Conservation (phyloP, 306 rosid species). For the Casuarina cunninghamiana region DNA sequence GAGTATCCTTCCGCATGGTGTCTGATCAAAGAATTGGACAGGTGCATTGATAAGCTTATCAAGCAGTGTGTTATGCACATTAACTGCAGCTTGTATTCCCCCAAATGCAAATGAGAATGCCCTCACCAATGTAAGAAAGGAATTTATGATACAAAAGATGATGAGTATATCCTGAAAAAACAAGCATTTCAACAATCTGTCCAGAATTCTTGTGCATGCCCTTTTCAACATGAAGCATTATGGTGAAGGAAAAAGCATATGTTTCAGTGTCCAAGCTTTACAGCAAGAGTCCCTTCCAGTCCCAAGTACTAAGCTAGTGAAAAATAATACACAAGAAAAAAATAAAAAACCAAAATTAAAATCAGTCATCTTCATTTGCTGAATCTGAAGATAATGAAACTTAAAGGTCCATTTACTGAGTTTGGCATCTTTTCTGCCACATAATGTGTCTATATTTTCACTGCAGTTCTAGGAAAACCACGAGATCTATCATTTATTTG, state of each 20-base stretch:
- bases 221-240: not conserved
- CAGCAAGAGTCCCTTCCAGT: not conserved
- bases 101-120: slow-evolving; percentile 97
- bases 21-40: slow-evolving; percentile 81
- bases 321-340: not conserved
- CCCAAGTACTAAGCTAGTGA: not conserved
- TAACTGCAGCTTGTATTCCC: slow-evolving; percentile 83
- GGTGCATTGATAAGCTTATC: slow-evolving; percentile 77
- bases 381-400: not conserved
- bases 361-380: not conserved
- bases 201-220: no score
- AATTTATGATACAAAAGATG: slow-evolving; percentile 76
- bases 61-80: slow-evolving; percentile 76
- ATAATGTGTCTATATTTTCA: not conserved
- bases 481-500: not conserved
- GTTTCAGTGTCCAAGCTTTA: not conserved
- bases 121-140: slow-evolving; percentile 85
- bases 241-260: not conserved
- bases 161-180: slow-evolving; percentile 68
- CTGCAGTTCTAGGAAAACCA: not conserved
- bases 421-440: not conserved
- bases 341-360: not conserved
- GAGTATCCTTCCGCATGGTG: slow-evolving; percentile 86
- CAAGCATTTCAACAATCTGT: not conserved
- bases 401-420: not conserved